Conservation (phyloP, 2,329 filamentous ascomycete species). For the Microdochium nivale region DNA sequence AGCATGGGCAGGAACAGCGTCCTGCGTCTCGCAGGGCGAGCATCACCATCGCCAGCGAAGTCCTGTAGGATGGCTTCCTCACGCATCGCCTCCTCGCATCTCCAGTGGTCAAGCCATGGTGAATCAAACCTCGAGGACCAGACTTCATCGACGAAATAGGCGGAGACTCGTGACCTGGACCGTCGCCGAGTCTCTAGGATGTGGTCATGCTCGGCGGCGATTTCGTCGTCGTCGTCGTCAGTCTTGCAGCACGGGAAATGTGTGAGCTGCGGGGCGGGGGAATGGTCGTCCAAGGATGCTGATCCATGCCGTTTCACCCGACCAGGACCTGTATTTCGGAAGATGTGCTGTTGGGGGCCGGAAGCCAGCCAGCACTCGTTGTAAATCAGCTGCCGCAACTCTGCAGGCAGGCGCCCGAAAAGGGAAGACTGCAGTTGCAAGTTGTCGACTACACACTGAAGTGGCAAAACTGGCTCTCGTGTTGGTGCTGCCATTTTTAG, state of each 20-base stretch:
- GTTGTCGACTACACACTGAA: slow-evolving; percentile 2
- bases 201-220: slow-evolving; percentile 9
- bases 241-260: slow-evolving; percentile 11
- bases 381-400: slow-evolving; percentile 15
- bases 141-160: slow-evolving; percentile 3
- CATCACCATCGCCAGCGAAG: neutral
- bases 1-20: slow-evolving; percentile 10
- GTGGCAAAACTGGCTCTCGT: neutral
- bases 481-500: neutral
- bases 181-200: slow-evolving; percentile 5
- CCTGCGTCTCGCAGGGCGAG: neutral
- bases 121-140: slow-evolving; percentile 11
- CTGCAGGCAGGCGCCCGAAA: slow-evolving; percentile 9
- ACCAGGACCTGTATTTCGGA: neutral
- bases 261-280: slow-evolving; percentile 3
- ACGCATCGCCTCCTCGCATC: slow-evolving; percentile 13
- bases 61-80: slow-evolving; percentile 9
- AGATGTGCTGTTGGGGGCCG: slow-evolving; percentile 12
- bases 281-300: neutral
- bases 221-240: slow-evolving; percentile 6
- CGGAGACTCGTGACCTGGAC: slow-evolving; percentile 5
- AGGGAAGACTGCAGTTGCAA: slow-evolving; percentile 8
- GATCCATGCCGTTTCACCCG: too few species aligned
- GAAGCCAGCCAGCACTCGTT: slow-evolving; percentile 11
- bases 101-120: slow-evolving; percentile 13